phyloP scores from a whole-genome alignment of 2,329 filamentous ascomycete genomes.

The Neurospora crassa region DNA sequence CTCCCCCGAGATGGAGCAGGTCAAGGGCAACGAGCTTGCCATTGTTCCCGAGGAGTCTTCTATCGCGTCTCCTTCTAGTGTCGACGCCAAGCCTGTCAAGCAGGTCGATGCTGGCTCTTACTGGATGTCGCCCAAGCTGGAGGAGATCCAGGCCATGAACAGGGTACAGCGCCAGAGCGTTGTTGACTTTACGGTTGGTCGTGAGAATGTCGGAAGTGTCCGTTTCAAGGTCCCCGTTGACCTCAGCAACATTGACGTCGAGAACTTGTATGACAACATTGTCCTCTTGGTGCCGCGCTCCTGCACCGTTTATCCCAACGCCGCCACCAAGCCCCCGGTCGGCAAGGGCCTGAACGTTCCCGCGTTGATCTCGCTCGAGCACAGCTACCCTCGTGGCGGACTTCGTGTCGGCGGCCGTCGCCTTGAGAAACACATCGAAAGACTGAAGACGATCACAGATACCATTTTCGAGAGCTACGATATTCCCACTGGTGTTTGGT shows the following conservation, averaged over 20 bases:
- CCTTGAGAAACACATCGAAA: slow-evolving; percentile 72
- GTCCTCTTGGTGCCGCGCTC: slow-evolving; percentile 68
- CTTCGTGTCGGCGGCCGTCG: slow-evolving; percentile 52
- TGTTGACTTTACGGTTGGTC: slow-evolving; percentile 68
- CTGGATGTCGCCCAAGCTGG: slow-evolving; percentile 71
- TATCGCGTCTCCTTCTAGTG: neutral
- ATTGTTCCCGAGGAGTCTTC: slow-evolving; percentile 61
- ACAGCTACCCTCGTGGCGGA: slow-evolving; percentile 76
- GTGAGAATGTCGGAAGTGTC: slow-evolving; percentile 71
- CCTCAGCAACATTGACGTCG: slow-evolving; percentile 66
- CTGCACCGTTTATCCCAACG: slow-evolving; percentile 77
- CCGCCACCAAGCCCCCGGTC: slow-evolving; percentile 67
- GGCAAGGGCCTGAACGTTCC: slow-evolving; percentile 91
- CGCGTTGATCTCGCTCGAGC: slow-evolving; percentile 76
- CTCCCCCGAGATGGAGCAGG: slow-evolving; percentile 55
- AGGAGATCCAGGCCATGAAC: slow-evolving; percentile 71
- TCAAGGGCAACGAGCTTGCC: slow-evolving; percentile 65
- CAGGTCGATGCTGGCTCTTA: slow-evolving; percentile 58
- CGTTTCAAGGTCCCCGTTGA: slow-evolving; percentile 77
- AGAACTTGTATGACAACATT: slow-evolving; percentile 68
- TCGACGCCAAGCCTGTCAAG: slow-evolving; percentile 28
- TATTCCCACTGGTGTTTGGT: slow-evolving; percentile 72
- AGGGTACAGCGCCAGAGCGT: slow-evolving; percentile 69
- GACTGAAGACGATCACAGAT: slow-evolving; percentile 67
- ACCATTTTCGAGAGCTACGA: slow-evolving; percentile 81